Evolutionary conservation across 805 yeast species (phyloP).

Genomic region (Sungouiozyma intestinalis): DNA sequence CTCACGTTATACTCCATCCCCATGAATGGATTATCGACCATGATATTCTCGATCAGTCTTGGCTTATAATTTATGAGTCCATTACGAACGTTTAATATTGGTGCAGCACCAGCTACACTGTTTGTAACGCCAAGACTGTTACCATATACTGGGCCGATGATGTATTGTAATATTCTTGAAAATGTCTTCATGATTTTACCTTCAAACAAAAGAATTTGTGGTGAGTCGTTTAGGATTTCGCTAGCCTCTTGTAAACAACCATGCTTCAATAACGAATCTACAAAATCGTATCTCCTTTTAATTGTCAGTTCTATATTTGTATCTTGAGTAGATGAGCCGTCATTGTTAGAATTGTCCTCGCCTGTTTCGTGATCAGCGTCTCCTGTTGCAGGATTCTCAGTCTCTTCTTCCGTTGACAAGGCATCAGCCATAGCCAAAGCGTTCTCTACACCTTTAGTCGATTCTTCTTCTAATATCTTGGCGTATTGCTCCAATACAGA

Average conservation of each 20-base stretch:
- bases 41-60: constrained; percentile 8
- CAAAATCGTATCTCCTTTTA: constrained; percentile 33
- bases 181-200: constrained; percentile 39
- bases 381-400: constrained; percentile 20
- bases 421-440: constrained; percentile 88
- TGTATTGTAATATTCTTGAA: constrained; percentile 37
- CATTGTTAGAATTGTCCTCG: no score
- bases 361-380: constrained; percentile 3
- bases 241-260: constrained; percentile 58
- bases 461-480: constrained; percentile 41
- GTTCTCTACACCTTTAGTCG: constrained; percentile 54
- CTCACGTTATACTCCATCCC: constrained; percentile 9
- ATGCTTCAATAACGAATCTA: constrained; percentile 43
- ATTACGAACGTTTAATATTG: constrained; percentile 7
- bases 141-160: constrained; percentile 37
- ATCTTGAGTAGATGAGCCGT: no score
- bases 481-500: constrained; percentile 36
- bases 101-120: not conserved
- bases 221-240: constrained; percentile 48
- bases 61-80: constrained; percentile 13
- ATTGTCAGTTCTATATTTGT: constrained; percentile 3
- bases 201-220: constrained; percentile 47
- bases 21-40: constrained; percentile 10
- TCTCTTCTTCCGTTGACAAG: constrained; percentile 55
- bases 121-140: not conserved